Evolutionary conservation across 108 stramenopile species (phyloP).

Genomic region (Stephanodiscus minutulus): DNA sequence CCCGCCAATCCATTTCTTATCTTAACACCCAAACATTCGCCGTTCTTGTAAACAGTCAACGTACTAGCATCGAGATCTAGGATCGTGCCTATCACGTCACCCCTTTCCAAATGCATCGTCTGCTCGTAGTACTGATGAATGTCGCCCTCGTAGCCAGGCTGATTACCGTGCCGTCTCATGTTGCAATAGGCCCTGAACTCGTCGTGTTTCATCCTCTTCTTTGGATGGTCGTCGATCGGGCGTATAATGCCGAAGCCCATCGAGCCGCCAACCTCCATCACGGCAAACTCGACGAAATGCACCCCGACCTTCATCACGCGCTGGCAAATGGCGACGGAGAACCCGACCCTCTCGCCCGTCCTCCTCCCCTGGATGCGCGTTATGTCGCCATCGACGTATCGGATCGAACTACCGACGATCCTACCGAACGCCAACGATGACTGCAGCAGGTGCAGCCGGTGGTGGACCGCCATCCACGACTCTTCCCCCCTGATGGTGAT

Average conservation of each 20-base stretch:
- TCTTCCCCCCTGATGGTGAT: conserved; percentile 7
- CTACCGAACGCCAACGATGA: conserved; percentile 3
- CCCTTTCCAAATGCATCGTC: not conserved
- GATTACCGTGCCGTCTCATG: not conserved
- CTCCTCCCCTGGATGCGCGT: conserved; percentile 1
- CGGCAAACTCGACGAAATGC: conserved; percentile 2
- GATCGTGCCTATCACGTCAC: not conserved
- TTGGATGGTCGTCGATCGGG: conserved; percentile 1
- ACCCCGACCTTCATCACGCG: conserved; percentile 4
- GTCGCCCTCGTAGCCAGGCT: conserved; percentile 3
- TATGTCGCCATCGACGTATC: conserved; percentile 11
- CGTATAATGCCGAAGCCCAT: conserved; percentile 6
- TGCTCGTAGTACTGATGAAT: not conserved
- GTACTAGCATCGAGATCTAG: not conserved
- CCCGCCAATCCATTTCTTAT: not conserved
- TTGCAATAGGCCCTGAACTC: not conserved
- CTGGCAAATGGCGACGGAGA: conserved; percentile 12
- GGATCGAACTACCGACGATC: not conserved
- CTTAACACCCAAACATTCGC: not conserved
- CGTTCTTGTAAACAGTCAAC: not conserved
- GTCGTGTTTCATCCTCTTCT: conserved; percentile 3
- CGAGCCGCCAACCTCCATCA: not conserved
- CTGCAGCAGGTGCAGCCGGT: conserved; percentile 1
- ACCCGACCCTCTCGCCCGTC: not conserved
- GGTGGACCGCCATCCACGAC: conserved; percentile 17